These are phyloP conservation scores for Stephania japonica DNA, from an alignment of 164 flowering plant genomes.

Conservation along the genomic window DNA sequence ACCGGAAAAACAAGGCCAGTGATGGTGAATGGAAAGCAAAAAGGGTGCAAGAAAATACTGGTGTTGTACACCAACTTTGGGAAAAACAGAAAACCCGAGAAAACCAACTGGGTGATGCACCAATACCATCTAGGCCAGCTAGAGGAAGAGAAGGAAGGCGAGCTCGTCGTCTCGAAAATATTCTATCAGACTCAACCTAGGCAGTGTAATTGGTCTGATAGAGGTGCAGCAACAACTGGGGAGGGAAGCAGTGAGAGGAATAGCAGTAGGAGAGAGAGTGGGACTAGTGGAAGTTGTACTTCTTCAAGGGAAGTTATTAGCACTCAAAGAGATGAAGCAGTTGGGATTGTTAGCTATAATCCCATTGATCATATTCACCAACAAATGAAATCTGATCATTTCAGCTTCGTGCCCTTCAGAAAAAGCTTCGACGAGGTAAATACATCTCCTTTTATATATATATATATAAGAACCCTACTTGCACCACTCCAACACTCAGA, in stretches of 20 bases:
- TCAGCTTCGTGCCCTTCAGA: constrained; percentile 40
- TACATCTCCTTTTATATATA: no score
- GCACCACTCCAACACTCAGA: no score
- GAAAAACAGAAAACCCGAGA: constrained; percentile 88
- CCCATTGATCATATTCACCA: constrained; percentile 49
- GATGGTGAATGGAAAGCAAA: constrained; percentile 86
- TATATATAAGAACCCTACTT: no score
- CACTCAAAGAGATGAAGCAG: constrained; percentile 37
- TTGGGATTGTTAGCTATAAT: constrained; percentile 31
- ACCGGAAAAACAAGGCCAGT: constrained; percentile 98
- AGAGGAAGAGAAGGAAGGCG: constrained; percentile 98
- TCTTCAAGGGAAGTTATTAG: constrained; percentile 38
- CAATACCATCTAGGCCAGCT: constrained; percentile 91
- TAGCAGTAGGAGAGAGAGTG: constrained; percentile 42
- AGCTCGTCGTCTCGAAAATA: constrained; percentile 95
- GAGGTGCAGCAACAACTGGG: constrained; percentile 20
- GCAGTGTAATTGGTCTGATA: constrained; percentile 76
- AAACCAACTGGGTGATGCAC: constrained; percentile 99
- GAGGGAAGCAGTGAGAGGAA: constrained; percentile 34
- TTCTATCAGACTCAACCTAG: constrained; percentile 98
- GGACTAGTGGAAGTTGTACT: constrained; percentile 53
- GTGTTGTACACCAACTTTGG: constrained; percentile 96
- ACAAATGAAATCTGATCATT: constrained; percentile 66
- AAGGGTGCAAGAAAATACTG: constrained; percentile 96
- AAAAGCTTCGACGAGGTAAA: constrained; percentile 53